Base-by-base conservation (phyloP, 2,329 filamentous ascomycete species). In the Xylariaceae sp. region DNA sequence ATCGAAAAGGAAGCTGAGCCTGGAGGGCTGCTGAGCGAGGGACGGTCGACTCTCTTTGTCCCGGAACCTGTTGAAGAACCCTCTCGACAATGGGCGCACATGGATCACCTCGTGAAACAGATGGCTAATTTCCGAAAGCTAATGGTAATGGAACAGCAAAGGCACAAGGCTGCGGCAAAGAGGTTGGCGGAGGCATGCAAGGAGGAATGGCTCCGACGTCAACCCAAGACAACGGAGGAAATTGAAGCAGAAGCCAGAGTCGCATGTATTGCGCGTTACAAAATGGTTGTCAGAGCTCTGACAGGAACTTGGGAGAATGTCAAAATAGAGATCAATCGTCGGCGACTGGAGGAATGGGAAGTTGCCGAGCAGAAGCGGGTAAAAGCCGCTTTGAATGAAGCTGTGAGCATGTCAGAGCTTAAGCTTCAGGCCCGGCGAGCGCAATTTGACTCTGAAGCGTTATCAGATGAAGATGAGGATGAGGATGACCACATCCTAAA, bases 51-150 rank as follows among this genome's bases (percentile, higher is more conserved):
- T 2, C 75, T 87, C 20, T 94, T 89, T 63, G 80, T 86, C 15
- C 89, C 89, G 0, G 89, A 94, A 58, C 78, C 84, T 10, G 77
- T 76, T 55, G 86, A 90, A 51, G 89, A 95, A 64, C 89, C 89
- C 0, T 82, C 85, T 0, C 81, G 82, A 46, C 91, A 94, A 65
- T 97, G 91, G 78, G 86, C 88, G n/a, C 92, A 95, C 62, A 82
- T 85, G 67, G 92, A 97, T 66, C 90, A 97, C 68, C 80, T 97
- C 47, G 79, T 89, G 39, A 86, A 87, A 40, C 92, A 96, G 57
- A 87, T 89, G 53, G 68, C 87, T 10, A 88, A 92, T 63, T 93
- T 97, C 63, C 85, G 90, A 41, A 89, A 86, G 64, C 78, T 97
- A 29, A 83, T 97, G 75, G 73, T 87, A 2, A 83, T 85, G 52